Base-by-base conservation (phyloP, 2,329 filamentous ascomycete species). In the Colletotrichum endophyticum region DNA sequence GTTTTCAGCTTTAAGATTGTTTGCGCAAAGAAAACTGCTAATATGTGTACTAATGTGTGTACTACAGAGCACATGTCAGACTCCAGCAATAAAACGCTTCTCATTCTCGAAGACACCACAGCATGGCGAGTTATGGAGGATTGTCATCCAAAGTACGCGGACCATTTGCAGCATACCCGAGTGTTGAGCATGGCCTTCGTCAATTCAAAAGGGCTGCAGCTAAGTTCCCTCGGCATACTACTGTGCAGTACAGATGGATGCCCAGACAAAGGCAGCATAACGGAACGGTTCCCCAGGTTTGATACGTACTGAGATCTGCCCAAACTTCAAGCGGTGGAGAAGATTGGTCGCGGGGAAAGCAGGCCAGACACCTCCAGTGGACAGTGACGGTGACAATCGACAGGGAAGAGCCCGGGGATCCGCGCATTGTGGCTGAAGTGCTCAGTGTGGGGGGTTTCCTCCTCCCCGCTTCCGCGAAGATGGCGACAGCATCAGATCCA, bases 401-500 rank as follows among this genome's bases (percentile, higher is more conserved):
- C 74, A 69, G 71, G 70, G 74, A 70, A 70, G 64, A 34, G 70
- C 64, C 74, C 32, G 64, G 74, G 70, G 57, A 59, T 39, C 13
- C 28, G 49, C 19, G 57, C 32, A 44, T 30, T 34, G 53, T 67
- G 63, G 70, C 49, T 66, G 64, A 39, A 44, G 16, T 69, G 56
- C 9, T 11, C 56, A n/a, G 57, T 76, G 73, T 73, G 74, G 71
- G 70, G 67, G 64, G 57, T 70, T 57, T 53, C 36, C 59, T 69
- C 74, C 56, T 64, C 73, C 73, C 74, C 71, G 70, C 71, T 64
- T 73, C 70, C 66, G 64, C 70, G 25, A 63, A 16, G 22, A 57
- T 39, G 64, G 36, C 53, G n/a, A 44, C 9, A 5, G 19, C 30
- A n/a, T 13, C 39, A 36, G n/a, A 22, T n/a, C 70, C 39, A 63